Evolutionary conservation across 495 filamentous ascomycete genomes (phyloP), one percentile per base, ranked within the genome.

Genomic region (Viridothelium virens): DNA sequence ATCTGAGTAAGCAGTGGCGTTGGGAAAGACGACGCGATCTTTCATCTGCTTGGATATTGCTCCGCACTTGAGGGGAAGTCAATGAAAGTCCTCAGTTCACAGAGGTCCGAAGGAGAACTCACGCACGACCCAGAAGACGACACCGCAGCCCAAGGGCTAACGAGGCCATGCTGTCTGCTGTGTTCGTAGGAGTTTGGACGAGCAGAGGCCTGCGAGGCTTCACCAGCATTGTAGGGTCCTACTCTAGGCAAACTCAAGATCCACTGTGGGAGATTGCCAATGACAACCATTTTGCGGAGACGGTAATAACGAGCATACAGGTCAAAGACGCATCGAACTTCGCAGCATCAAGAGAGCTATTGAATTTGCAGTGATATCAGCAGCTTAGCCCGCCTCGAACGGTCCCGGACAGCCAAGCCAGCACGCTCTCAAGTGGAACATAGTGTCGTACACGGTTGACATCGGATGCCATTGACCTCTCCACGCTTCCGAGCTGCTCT

Each of bases 231-330:
- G 14, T 64, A 64, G 2, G 62, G 62, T 12, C 3, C 62, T 31
- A 64, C 16, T 18, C 36, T 64, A 16, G 62, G 62, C 25, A 64
- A 37, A 25, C 37, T 64, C 7, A 64, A 50, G 38, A 64, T 64
- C 62, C 62, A 64, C 48, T 64, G 62, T 31, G 62, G 62, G 14
- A 64, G 9, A 47, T 64, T 50, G 38, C 53, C 5, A 59, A 59
- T 3, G 31, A 59, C 53, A 33, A 59, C 53, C 53, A 59, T 59
- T 59, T 59, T 59, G 7, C 53, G 18, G 36, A 14, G 31, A 36
- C 31, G 14, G 7, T 6, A 36, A 7, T 33, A 34, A 33, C 31
- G 5, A 33, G 5, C 10, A 14, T 59, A 36, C 31, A 34, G 3
- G 53, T 59, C n/a, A 36, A 36, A 59, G 31, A 9, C 7, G 53